Evolutionary conservation across 1,139 yeast genomes (phyloP).

Genomic region (Taphrina deformans): DNA sequence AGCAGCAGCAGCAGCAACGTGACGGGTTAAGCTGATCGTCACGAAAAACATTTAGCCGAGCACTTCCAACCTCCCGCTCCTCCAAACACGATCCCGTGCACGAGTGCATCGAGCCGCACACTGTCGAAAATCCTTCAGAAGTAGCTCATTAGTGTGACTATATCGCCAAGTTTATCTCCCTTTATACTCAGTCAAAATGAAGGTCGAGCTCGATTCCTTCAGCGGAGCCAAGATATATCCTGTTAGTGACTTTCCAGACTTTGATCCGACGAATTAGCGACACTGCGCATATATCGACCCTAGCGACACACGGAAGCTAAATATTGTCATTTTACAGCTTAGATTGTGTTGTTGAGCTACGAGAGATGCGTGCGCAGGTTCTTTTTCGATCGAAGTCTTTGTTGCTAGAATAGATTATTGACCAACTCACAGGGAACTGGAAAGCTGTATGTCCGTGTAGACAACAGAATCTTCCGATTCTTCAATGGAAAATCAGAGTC

Average conservation of each 20-base stretch:
- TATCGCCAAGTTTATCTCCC: slow-evolving; percentile 14
- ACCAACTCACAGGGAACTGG: slow-evolving; percentile 55
- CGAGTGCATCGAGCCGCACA: slow-evolving; percentile 1
- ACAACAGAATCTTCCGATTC: slow-evolving; percentile 99
- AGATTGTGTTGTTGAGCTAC: neutral
- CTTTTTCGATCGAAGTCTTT: neutral
- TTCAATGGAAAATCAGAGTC: slow-evolving; percentile 97
- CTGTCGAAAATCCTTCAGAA: slow-evolving; percentile 12
- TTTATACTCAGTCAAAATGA: slow-evolving; percentile 57
- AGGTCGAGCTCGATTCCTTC: slow-evolving; percentile 99
- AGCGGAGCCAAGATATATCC: slow-evolving; percentile 99
- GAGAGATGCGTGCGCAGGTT: neutral
- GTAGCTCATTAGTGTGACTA: neutral
- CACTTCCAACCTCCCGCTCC: neutral
- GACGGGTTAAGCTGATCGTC: slow-evolving; percentile 13
- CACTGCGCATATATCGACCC: neutral
- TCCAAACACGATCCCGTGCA: slow-evolving; percentile 19
- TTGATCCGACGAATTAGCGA: neutral
- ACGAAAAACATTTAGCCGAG: slow-evolving; percentile 21
- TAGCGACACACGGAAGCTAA: neutral
- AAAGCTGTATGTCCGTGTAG: slow-evolving; percentile 98
- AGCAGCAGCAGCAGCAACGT: neutral
- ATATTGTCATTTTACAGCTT: neutral
- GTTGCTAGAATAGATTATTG: slow-evolving; percentile 1
- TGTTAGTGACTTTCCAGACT: slow-evolving; percentile 40